These are phyloP conservation scores for Colletotrichum sp. DNA, from an alignment of 2,329 filamentous ascomycete genomes.

Conservation along the genomic window DNA sequence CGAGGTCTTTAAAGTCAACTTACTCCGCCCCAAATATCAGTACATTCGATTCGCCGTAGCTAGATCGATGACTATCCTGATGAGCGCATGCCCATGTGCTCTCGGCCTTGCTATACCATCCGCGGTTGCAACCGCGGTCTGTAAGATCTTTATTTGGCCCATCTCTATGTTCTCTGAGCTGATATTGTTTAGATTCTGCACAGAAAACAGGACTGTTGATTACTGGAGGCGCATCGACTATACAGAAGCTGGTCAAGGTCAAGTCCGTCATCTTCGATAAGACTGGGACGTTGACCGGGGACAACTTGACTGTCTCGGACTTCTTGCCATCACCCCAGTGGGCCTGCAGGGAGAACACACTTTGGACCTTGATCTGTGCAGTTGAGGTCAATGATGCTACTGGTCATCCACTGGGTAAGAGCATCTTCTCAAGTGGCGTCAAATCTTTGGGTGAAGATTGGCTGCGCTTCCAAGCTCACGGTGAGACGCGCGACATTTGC, in stretches of 20 bases:
- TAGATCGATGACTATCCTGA: not conserved
- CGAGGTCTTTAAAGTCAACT: not conserved
- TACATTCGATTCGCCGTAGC: not conserved
- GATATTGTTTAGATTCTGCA: not conserved
- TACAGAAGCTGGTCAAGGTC: not conserved
- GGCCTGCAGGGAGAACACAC: not conserved
- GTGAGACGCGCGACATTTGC: not conserved
- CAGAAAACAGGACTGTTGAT: not conserved
- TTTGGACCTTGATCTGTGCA: not conserved
- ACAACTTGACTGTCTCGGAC: not conserved
- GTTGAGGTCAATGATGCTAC: not conserved
- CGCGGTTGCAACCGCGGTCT: not conserved
- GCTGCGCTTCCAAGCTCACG: not conserved
- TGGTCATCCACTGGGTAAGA: not conserved
- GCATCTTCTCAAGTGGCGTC: not conserved
- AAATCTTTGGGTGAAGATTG: not conserved
- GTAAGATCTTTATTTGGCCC: not conserved
- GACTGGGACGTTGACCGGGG: not conserved
- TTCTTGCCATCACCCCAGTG: not conserved
- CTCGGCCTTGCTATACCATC: not conserved
- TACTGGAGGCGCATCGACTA: not conserved
- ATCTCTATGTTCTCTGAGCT: not conserved
- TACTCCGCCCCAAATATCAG: not conserved
- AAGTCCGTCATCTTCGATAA: not conserved
- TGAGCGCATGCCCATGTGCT: not conserved